These are phyloP conservation scores for Fusarium pseudograminearum DNA, from an alignment of 2,329 filamentous ascomycete species.

Conservation along the genomic window DNA sequence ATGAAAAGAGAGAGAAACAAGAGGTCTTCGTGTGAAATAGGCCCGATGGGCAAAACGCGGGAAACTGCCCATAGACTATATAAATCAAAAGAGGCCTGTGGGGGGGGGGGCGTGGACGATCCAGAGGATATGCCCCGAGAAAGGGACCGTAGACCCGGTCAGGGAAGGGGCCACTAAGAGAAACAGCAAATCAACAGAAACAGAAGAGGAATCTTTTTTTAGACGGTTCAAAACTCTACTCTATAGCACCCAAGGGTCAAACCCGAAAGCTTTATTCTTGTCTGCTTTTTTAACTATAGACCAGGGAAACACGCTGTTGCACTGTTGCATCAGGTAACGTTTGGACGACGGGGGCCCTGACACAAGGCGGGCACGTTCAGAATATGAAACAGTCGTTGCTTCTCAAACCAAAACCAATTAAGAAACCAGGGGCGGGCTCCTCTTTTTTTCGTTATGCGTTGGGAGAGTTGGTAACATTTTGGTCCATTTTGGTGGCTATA, in stretches of 20 bases:
- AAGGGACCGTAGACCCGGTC: conserved; percentile 42
- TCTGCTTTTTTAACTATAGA: background rate
- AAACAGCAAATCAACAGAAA: background rate
- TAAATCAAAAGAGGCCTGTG: conserved; percentile 40
- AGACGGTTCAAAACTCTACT: conserved; percentile 30
- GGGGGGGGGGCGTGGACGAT: conserved; percentile 45
- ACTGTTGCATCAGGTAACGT: conserved; percentile 38
- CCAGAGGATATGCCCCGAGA: conserved; percentile 43
- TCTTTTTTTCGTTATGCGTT: conserved; percentile 29
- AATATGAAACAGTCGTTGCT: conserved; percentile 42
- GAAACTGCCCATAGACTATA: conserved; percentile 42
- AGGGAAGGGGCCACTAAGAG: conserved; percentile 28
- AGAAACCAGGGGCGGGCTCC: conserved; percentile 9
- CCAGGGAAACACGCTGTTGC: background rate
- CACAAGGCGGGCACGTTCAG: conserved; percentile 33
- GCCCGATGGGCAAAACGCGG: conserved; percentile 37
- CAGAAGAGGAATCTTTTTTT: conserved; percentile 35
- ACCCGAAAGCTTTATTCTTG: background rate
- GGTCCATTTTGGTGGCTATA: background rate
- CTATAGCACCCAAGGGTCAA: background rate
- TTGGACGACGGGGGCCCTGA: conserved; percentile 42
- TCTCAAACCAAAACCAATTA: conserved; percentile 4
- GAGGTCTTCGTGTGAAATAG: conserved; percentile 21
- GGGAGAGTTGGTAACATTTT: conserved; percentile 6
- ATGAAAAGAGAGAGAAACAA: conserved; percentile 18